These are phyloP conservation scores for Lodderomyces margitis DNA, from an alignment of 1,139 yeast genomes.

Conservation along the genomic window DNA sequence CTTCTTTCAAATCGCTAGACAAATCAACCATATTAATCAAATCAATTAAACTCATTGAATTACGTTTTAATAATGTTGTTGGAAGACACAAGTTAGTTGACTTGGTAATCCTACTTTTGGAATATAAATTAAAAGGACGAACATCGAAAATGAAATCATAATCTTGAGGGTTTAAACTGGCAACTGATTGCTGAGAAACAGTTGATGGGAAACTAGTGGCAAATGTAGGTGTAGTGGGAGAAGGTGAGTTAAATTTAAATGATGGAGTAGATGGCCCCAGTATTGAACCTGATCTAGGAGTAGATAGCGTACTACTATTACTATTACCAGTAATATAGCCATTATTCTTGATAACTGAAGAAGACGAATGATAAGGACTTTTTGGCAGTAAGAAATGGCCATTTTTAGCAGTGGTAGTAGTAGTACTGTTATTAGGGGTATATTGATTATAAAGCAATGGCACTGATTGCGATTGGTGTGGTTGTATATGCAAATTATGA, in stretches of 20 bases:
- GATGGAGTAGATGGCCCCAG: constrained; percentile 1
- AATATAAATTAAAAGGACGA: constrained; percentile 36
- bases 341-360: neutral
- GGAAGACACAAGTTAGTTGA: constrained; percentile 42
- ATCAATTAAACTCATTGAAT: constrained; percentile 30
- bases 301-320: neutral
- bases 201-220: constrained; percentile 9
- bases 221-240: constrained; percentile 13
- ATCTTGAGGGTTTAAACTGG: neutral
- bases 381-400: constrained; percentile 1
- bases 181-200: constrained; percentile 6
- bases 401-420: neutral
- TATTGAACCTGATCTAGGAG: constrained; percentile 5
- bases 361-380: constrained; percentile 1
- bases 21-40: constrained; percentile 30
- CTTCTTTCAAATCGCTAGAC: constrained; percentile 13
- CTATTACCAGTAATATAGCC: neutral
- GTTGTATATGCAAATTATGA: neutral
- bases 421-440: neutral
- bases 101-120: constrained; percentile 25
- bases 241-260: constrained; percentile 7
- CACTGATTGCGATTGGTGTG: neutral
- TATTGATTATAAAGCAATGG: neutral
- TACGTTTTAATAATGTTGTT: constrained; percentile 39
- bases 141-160: constrained; percentile 32